Conservation (phyloP, 1,284 basidiomycete genomes). For the Sporisorium sorghi region DNA sequence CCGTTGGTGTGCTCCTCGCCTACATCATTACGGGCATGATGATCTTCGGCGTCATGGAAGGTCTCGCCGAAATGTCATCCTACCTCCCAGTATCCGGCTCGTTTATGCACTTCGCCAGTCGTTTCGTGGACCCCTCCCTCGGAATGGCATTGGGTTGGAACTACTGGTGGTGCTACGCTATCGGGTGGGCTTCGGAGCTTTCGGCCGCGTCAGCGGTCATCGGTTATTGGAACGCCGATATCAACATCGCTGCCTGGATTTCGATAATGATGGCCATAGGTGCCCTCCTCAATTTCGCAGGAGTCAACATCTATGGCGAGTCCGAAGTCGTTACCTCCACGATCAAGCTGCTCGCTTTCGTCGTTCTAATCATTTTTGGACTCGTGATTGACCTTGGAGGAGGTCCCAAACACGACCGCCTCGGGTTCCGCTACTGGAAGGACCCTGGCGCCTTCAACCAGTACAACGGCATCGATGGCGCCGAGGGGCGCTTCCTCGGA, state of each 20-base stretch:
- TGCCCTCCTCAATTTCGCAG: slow-evolving; percentile 57
- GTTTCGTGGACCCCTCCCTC: slow-evolving; percentile 75
- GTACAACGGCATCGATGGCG: slow-evolving; percentile 71
- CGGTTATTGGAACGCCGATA: slow-evolving; percentile 62
- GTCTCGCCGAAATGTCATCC: slow-evolving; percentile 62
- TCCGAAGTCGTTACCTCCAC: slow-evolving; percentile 74
- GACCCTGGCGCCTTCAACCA: slow-evolving; percentile 72
- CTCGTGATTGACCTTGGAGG: slow-evolving; percentile 71
- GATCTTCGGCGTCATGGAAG: slow-evolving; percentile 59
- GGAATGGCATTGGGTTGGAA: slow-evolving; percentile 75
- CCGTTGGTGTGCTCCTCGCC: slow-evolving; percentile 57
- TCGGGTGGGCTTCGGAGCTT: slow-evolving; percentile 64
- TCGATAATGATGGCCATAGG: slow-evolving; percentile 56
- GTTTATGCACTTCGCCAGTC: slow-evolving; percentile 59
- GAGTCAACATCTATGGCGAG: slow-evolving; percentile 70
- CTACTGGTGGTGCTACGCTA: slow-evolving; percentile 63
- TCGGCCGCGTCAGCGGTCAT: slow-evolving; percentile 70
- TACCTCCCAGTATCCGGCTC: slow-evolving; percentile 62
- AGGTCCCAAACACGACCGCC: slow-evolving; percentile 56
- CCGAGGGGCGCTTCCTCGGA: slow-evolving; percentile 73
- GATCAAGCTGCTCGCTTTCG: slow-evolving; percentile 74
- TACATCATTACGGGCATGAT: slow-evolving; percentile 60
- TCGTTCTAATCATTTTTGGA: slow-evolving; percentile 75
- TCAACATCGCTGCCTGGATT: slow-evolving; percentile 60
- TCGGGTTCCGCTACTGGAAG: slow-evolving; percentile 63